Conservation (phyloP, 192 early-diverging fungal species). For the Rhizoclosmatium sp. region DNA sequence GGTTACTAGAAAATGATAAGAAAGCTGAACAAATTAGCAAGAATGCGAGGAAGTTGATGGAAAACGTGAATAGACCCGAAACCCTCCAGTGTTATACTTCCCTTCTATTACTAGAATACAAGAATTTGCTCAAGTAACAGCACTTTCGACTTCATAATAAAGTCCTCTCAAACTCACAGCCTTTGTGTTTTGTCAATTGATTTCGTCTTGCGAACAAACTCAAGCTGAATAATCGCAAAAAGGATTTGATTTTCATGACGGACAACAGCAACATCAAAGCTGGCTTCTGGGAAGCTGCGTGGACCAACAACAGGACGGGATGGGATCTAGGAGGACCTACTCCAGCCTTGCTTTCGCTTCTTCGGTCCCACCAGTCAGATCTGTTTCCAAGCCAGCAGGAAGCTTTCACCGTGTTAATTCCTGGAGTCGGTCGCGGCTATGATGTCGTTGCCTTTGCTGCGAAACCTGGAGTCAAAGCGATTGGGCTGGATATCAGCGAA, state of each 20-base stretch:
- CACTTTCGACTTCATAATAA: too few relatives aligned
- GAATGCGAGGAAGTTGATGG: constrained; percentile 3
- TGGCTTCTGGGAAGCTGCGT: constrained; percentile 28
- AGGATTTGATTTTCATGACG: background rate
- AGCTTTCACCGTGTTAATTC: constrained; percentile 63
- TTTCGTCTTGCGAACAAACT: too few relatives aligned
- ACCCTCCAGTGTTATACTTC: constrained; percentile 11
- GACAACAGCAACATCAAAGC: background rate
- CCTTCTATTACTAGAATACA: background rate
- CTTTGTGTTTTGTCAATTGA: too few relatives aligned
- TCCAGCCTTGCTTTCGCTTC: constrained; percentile 17
- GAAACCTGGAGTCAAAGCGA: constrained; percentile 41
- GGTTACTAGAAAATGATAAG: constrained; percentile 23
- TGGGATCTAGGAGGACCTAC: constrained; percentile 31
- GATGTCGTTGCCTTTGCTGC: constrained; percentile 79
- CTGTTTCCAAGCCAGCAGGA: constrained; percentile 9
- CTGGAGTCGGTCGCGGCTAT: constrained; percentile 73
- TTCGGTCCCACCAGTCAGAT: background rate
- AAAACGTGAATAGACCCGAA: background rate
- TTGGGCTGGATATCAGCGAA: constrained; percentile 1
- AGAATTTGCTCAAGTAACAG: background rate
- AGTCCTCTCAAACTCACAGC: too few relatives aligned
- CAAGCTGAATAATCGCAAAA: too few relatives aligned
- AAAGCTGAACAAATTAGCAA: constrained; percentile 2
- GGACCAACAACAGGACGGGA: constrained; percentile 19